Evolutionary conservation across 306 rosid species (phyloP), one percentile per base, ranked within the genome.

Genomic region (Lathyrus aphaca): DNA sequence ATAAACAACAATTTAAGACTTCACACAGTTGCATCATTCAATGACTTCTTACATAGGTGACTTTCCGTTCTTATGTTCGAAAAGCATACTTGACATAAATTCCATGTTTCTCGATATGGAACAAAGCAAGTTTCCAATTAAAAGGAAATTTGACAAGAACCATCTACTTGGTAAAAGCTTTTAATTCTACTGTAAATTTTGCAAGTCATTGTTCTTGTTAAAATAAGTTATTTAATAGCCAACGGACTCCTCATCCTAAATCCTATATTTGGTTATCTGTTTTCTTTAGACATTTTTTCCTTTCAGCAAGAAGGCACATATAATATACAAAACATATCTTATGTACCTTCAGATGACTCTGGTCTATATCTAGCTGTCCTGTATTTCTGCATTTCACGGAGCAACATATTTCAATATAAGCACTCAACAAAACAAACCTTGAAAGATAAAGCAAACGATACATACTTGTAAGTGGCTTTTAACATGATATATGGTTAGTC

Each of bases 361-460:
- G 99, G 99, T 81, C 95, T 86, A 85, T 91, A 95, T 85, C 99
- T 87, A 81, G 99, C 97, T 37, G 99, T 91, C 88, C 99, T 84
- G 86, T 95, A 95, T 80, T 95, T 95, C 99, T 95, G 97, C 91
- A 83, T 75, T 79, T 75, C 74, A 77, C 74, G 74, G 72, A 71
- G 72, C 63, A 81, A 72, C 37, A 67, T 50, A 62, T 53, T 81
- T 74, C 80, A 58, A 42, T 68, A 75, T 74, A 63, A 60, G 48
- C 67, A 77, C 50, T 63, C 74, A 13, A 64, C 46, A 44, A 80
- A 62, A 78, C 54, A 66, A 73, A 77, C 62, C 53, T 65, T 57
- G 69, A 64, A 17, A 38, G 59, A 67, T 23, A 59, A 70, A 68
- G 66, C 6, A 70, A 61, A 64, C 39, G 3, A 35, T 13, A 71